These are phyloP conservation scores for Ploettnerulaceae sp. DNA, from an alignment of 2,329 filamentous ascomycete genomes.

Conservation along the genomic window DNA sequence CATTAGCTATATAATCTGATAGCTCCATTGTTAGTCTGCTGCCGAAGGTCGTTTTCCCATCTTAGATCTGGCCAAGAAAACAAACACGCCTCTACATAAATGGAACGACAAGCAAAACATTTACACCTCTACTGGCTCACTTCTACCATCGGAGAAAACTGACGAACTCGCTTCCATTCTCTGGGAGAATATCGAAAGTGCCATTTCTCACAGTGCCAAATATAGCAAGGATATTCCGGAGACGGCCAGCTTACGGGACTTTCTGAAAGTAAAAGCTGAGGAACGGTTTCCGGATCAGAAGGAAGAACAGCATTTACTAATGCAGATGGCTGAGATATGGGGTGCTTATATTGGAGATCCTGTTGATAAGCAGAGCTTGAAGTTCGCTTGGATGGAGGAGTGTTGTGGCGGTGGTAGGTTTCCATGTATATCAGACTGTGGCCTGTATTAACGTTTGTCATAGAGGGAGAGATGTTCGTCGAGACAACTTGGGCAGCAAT, in stretches of 20 bases:
- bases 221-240: constrained; percentile 44
- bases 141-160: constrained; percentile 31
- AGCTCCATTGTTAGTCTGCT: constrained; percentile 1
- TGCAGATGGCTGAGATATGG: constrained; percentile 41
- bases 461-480: constrained; percentile 20
- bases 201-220: constrained; percentile 48
- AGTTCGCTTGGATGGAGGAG: constrained; percentile 54
- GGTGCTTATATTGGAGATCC: constrained; percentile 49
- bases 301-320: constrained; percentile 35
- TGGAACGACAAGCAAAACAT: constrained; percentile 46
- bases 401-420: constrained; percentile 46
- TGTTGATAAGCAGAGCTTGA: constrained; percentile 47
- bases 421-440: constrained; percentile 22
- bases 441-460: background rate
- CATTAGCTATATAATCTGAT: too few relatives aligned
- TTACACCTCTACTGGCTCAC: constrained; percentile 39
- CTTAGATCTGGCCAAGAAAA: constrained; percentile 46
- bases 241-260: constrained; percentile 46
- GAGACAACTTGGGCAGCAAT: constrained; percentile 19
- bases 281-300: constrained; percentile 37
- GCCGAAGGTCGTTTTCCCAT: constrained; percentile 46
- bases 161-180: constrained; percentile 36
- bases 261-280: constrained; percentile 46
- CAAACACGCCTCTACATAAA: constrained; percentile 40
- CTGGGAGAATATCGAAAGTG: constrained; percentile 49